These are phyloP conservation scores for Lactarius hatsudake DNA, from an alignment of 768 basidiomycete genomes.

Conservation along the genomic window DNA sequence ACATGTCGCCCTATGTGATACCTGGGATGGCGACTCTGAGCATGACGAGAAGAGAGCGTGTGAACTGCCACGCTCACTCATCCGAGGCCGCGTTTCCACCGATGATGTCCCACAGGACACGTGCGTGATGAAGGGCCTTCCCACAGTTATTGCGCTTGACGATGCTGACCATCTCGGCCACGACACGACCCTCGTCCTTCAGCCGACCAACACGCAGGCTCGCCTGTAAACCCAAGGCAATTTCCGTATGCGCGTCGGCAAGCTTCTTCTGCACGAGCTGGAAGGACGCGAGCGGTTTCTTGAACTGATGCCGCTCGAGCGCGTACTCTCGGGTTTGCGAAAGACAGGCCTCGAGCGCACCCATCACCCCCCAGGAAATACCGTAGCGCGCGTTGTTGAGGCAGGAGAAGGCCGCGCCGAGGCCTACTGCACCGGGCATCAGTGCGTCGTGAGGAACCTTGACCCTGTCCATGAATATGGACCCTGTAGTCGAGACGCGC, in stretches of 20 bases:
- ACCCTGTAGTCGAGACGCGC: conserved; percentile 78
- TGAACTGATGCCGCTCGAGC: conserved; percentile 87
- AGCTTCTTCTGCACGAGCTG: conserved; percentile 98
- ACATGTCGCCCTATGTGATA: conserved; percentile 95
- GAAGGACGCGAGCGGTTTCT: conserved; percentile 86
- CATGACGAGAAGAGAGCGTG: background rate
- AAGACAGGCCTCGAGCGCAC: conserved; percentile 91
- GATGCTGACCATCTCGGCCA: conserved; percentile 93
- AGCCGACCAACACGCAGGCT: conserved; percentile 76
- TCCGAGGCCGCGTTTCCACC: conserved; percentile 94
- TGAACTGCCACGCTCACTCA: conserved; percentile 57
- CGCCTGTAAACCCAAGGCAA: conserved; percentile 71
- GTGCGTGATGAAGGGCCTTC: conserved; percentile 81
- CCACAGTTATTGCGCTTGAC: conserved; percentile 96
- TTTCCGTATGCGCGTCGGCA: conserved; percentile 88
- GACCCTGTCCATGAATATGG: conserved; percentile 91
- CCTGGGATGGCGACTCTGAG: conserved; percentile 38
- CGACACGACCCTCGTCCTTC: conserved; percentile 69
- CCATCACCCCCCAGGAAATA: conserved; percentile 95
- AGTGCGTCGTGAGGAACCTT: conserved; percentile 69
- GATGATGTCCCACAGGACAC: conserved; percentile 82
- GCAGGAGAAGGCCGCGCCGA: conserved; percentile 87
- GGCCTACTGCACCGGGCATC: conserved; percentile 72
- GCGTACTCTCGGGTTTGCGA: conserved; percentile 75
- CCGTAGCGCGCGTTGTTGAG: conserved; percentile 86